Base-by-base conservation (phyloP, 495 filamentous ascomycete genomes). In the Penicillium silybi region DNA sequence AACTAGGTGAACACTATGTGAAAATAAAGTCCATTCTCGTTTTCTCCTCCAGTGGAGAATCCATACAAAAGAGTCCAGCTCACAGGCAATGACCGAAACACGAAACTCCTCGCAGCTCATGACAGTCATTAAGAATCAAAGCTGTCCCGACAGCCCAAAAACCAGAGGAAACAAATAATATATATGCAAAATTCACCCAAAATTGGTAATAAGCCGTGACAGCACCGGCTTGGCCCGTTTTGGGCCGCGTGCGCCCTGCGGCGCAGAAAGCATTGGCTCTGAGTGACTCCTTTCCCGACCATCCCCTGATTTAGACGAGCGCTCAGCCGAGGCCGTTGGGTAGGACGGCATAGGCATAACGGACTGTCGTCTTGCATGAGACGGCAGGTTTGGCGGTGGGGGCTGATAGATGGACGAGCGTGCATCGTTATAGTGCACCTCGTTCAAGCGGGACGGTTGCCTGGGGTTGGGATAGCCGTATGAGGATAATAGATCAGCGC, bases 141-240 rank as follows among this genome's bases (percentile, higher is more conserved):
- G 26, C n/a, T 40, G 32, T 17, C 38, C 18, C 17, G 13, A 51
- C 6, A 18, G 11, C 22, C 4, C 32, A 44, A 29, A 19, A 42
- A 23, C 29, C 1, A 34, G 26, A 20, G 18, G 42, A 47, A 27
- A 44, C 37, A 46, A 45, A 52, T 20, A 19, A 6, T 10, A 1
- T 39, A 18, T 13, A 18, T 18, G 19, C 13, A 34, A 23, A 58
- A 51, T 34, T 57, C 47, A 64, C 35, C 59, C 48, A 44, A 76
- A 67, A 50, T 72, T 72, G 44, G 73, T 76, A 38, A 76, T 66
- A 42, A 76, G 39, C 44, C 64, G 64, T 20, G 71, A 69, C 38
- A 76, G 50, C 10, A 71, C 66, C 8, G 73, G 73, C 29, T 71
- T 74, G 13, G 67, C 63, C 19, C 57, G 64, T 49, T 34, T 39